Evolutionary conservation across 148 eudicot species (phyloP), one percentile per base, ranked within the genome.

Genomic region (Camellia sinensis): DNA sequence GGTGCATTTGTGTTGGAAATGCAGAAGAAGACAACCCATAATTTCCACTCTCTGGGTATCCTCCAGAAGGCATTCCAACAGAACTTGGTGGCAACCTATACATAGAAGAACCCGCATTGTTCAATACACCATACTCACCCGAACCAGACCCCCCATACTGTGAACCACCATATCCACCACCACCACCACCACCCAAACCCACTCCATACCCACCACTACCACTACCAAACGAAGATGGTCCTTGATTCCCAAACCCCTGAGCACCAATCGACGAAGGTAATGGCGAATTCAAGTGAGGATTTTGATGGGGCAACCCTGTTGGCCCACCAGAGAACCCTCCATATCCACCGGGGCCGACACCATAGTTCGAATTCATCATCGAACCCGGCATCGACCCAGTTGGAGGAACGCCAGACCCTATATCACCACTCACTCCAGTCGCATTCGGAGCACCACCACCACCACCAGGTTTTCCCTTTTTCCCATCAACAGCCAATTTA

Each of bases 401-500:
- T 52, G 76, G 71, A 44, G 74, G 74, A 56, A 81, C 69, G 45
- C 78, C 89, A 15, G 87, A 77, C 0, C 82, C 87, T 72, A 29
- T 29, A 52, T 82, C 83, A 12, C 87, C 84, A 22, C 18, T 21
- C 73, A 54, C 80, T 83, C 19, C 63, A 2, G 85, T 75, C 11
- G 68, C 65, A 11, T 12, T 62, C 15, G 78, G 50, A 43, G 56
- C 62, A 4, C 78, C 87, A 62, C 75, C 68, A 29, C 76, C 76
- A 48, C 79, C 82, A 5, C 81, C 75, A 0, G 82, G 71, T 76
- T 90, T 94, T 70, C 88, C 92, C 68, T 89, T 95, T 89, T 95
- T 95, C 19, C 95, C 95, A 86, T 95, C 99, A 19, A 84, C 92
- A 11, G 99, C 99, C 85, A 93, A 75, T 79, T 93, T 96, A 81